Evolutionary conservation across 257 asterid species (phyloP), one percentile per base, ranked within the genome.

Genomic region (Solanum tacnaense): DNA sequence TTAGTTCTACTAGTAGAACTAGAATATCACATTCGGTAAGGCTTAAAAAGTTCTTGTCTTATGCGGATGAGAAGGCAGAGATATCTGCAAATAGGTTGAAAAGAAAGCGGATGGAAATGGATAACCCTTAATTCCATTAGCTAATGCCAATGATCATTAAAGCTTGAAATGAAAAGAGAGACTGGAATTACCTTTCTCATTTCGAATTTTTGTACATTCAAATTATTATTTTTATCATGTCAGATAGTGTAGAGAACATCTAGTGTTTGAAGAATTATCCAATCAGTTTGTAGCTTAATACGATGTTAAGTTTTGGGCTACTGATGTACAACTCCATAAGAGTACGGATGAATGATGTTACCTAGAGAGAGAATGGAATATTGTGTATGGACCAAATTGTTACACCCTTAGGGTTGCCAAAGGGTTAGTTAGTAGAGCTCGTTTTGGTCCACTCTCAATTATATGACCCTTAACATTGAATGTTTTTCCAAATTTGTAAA

Each of bases 61-160:
- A 92, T 39, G 92, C 56, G 9, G 94, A 94, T 85, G 94, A 95
- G 92, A 95, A 93, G 91, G 96, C 93, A 83, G 96, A 92, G 86
- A 88, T 58, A 58, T 85, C 89, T 18, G 91, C 91, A 62, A 88
- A 73, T 46, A 93, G 88, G 81, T 70, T 91, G 90, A 96, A 96
- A 83, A 87, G 98, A 88, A 94, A 94, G 89, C 90, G 84, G 76
- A 23, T 84, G 72, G 94, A 91, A 85, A 72, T 86, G 85, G 85
- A 46, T 1, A 82, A 44, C 67, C 27, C 36, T 46, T 67, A 20
- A 52, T 58, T 76, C 84, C 84, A 39, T 8, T 74, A 38, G 62
- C 23, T 39, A 25, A 76, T 1, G 23, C 5, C 15, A 25, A n/a
- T 76, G 34, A n/a, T 76, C 34, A 39, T 78, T 4, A 23, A 25